These are phyloP conservation scores for Mrakia gelida DNA, from an alignment of 768 basidiomycete species.

Conservation along the genomic window DNA sequence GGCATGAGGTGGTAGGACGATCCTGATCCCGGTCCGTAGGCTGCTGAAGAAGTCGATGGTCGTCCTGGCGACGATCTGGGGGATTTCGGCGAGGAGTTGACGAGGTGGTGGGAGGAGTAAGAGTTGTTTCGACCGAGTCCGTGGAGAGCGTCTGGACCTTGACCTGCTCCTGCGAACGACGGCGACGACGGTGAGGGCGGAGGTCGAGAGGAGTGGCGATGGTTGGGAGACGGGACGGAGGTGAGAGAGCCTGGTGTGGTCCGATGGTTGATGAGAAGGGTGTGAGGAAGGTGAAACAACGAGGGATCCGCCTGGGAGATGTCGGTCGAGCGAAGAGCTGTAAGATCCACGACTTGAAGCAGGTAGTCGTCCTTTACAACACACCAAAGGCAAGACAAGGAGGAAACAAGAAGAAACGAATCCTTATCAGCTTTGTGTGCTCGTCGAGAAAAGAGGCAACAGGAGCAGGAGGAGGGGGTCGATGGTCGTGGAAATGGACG, in stretches of 20 bases:
- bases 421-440: neutral
- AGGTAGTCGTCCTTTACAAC: constrained; percentile 8
- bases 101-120: neutral
- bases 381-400: neutral
- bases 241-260: constrained; percentile 30
- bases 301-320: constrained; percentile 72
- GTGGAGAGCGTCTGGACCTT: neutral
- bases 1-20: neutral
- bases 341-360: constrained; percentile 7
- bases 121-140: neutral
- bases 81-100: neutral
- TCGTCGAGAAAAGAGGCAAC: neutral
- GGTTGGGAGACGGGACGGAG: constrained; percentile 5
- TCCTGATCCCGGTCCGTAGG: constrained; percentile 14
- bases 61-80: neutral
- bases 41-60: neutral
- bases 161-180: neutral
- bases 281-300: constrained; percentile 49
- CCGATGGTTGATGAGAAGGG: neutral
- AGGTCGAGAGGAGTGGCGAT: neutral
- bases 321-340: constrained; percentile 52
- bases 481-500: neutral
- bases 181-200: constrained; percentile 1
- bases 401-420: neutral
- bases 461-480: no score